A percentile compares a stretch with the other conserved stretches of the same genome.
Evolutionary conservation across 306 rosid species (phyloP).

Genomic region (Corylus avellana): DNA sequence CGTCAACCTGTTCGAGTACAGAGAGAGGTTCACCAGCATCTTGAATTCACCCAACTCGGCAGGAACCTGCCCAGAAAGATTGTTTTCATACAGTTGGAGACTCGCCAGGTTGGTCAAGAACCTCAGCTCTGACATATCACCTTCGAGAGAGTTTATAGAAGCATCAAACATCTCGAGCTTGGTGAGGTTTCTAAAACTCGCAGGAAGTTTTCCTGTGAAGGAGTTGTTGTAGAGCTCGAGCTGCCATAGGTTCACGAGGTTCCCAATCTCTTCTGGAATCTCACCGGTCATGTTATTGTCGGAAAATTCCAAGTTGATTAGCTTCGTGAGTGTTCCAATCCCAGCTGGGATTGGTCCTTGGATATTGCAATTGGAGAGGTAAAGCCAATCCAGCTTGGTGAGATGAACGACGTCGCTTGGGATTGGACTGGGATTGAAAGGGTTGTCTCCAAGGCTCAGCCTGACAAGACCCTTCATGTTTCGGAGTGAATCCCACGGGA

Average conservation of each 20-base stretch:
- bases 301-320: conserved; percentile 59
- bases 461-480: conserved; percentile 51
- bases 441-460: conserved; percentile 80
- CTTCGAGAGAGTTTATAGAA: conserved; percentile 54
- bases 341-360: conserved; percentile 65
- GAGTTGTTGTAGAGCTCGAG: conserved; percentile 58
- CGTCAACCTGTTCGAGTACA: conserved; percentile 63
- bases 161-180: conserved; percentile 56
- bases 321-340: conserved; percentile 67
- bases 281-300: conserved; percentile 55
- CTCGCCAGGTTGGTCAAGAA: conserved; percentile 45
- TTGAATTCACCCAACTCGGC: conserved; percentile 76
- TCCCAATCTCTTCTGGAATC: conserved; percentile 64
- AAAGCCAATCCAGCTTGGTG: conserved; percentile 58
- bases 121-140: conserved; percentile 61
- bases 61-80: conserved; percentile 62
- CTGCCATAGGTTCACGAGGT: conserved; percentile 75
- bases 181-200: conserved; percentile 56
- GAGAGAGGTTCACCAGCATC: conserved; percentile 47
- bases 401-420: conserved; percentile 47
- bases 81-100: conserved; percentile 62
- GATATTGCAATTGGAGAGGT: conserved; percentile 61
- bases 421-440: conserved; percentile 47
- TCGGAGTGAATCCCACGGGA: conserved; percentile 69
- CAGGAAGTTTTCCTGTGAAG: conserved; percentile 63